Base-by-base conservation (phyloP, 2,329 filamentous ascomycete species). In the Gaeumannomyces sp. region DNA sequence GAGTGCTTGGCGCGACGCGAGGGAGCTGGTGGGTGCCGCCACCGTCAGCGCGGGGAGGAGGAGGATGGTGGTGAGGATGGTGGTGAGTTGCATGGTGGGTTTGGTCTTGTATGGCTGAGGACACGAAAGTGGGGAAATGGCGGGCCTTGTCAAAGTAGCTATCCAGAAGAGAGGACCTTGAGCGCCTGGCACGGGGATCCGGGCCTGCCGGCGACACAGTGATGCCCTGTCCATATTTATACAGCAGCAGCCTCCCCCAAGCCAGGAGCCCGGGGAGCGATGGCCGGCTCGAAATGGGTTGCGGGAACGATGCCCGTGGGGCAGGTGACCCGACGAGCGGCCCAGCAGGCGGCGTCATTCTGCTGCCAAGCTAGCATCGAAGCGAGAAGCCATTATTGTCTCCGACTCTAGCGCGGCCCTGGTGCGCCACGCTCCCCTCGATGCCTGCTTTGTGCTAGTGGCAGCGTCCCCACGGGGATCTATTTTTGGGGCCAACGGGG, bases 1-100 rank as follows among this genome's bases (percentile, higher is more conserved):
- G 45, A 63, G 61, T 19, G 22, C 38, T 28, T 63, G 61, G 27
- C 61, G 61, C 3, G 50, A 22, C n/a, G 57, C 53, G 28, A 63
- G 61, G 14, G 45, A 11, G 50, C 7, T 6, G 19, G 61, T 19
- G 29, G 61, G 61, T 22, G 61, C 61, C 11, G 45, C 61, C 28
- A 19, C 56, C 14, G 50, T 45, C 45, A 57, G 28, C 28, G 50
- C 27, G 22, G 53, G 25, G 10, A 59, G 50, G 61, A 38, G 2
- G 35, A 27, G 61, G 61, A 59, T 11, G 50, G 50, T 31, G 45
- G 29, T 19, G 58, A 60, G 14, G 31, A 60, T 60, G 1, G 7
- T 5, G 59, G 14, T 10, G 59, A 19, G 27, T 5, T 28, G 19
- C 59, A 60, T 60, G 10, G 28, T 35, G 59, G 28, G 38, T 22